Percentiles rank a stretch among this genome's conserved stretches.
Conservation (phyloP, 371 early-diverging fungal species). For the Mucor circinelloides region DNA sequence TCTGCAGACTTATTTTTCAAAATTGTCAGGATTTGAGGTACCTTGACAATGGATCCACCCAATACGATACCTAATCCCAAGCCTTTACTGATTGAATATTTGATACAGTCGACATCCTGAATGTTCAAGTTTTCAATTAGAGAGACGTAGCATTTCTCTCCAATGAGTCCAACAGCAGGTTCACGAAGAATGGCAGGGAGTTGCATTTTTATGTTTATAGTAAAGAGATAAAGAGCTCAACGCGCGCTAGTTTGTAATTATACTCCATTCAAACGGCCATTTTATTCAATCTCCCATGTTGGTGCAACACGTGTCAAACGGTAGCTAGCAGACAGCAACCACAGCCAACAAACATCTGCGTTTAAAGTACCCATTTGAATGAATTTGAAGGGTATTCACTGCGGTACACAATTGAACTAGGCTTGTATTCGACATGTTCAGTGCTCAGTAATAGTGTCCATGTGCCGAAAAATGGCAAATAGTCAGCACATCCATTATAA, state of each 20-base stretch:
- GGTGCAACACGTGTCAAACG: neutral
- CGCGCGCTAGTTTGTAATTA: neutral
- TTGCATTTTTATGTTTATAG: constrained; percentile 13
- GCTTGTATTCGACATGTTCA: no score
- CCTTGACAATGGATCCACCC: constrained; percentile 86
- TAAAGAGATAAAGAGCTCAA: neutral
- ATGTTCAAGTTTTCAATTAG: constrained; percentile 68
- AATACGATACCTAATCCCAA: constrained; percentile 89
- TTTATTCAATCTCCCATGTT: neutral
- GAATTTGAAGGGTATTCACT: neutral
- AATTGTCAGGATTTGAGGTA: constrained; percentile 94
- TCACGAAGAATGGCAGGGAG: constrained; percentile 54
- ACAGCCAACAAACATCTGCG: neutral
- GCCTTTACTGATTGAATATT: constrained; percentile 81
- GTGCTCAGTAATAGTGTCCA: no score
- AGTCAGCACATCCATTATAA: neutral
- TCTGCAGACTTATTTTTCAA: constrained; percentile 64
- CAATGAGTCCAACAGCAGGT: constrained; percentile 66
- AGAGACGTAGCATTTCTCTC: constrained; percentile 66
- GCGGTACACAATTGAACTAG: no score
- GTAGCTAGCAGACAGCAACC: neutral
- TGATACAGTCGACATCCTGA: constrained; percentile 71
- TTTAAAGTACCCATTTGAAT: no score
- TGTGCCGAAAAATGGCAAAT: neutral
- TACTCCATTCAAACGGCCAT: neutral